Conservation (phyloP, 139 green algal species). For the Spirogloea muscicola region DNA sequence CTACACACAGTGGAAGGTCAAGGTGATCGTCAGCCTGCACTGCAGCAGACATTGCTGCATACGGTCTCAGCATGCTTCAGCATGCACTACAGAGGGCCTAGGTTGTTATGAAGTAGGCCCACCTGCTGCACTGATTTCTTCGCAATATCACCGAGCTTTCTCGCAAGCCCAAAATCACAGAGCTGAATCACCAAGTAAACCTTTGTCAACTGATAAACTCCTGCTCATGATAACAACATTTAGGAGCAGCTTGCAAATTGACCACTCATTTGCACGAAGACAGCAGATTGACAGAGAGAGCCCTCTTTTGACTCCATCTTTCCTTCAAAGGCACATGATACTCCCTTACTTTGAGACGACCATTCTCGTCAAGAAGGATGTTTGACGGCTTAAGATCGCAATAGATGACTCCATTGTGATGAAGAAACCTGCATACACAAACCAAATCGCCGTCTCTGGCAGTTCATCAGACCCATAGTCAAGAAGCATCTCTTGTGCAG, state of each 20-base stretch:
- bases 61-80: no score
- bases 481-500: background rate
- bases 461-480: no score
- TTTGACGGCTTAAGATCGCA: slow-evolving; percentile 93
- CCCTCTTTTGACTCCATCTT: background rate
- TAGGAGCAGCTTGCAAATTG: no score
- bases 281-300: background rate
- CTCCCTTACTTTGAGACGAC: slow-evolving; percentile 65
- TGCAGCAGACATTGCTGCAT: no score
- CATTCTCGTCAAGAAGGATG: slow-evolving; percentile 91
- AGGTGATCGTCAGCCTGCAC: no score
- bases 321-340: background rate
- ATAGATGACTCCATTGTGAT: slow-evolving; percentile 77
- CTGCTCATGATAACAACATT: no score
- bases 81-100: no score
- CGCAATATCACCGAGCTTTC: slow-evolving; percentile 71
- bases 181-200: no score
- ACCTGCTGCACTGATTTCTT: slow-evolving; percentile 60
- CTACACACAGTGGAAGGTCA: slow-evolving; percentile 39
- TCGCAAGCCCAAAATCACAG: slow-evolving; percentile 84
- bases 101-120: background rate
- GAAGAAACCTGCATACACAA: slow-evolving; percentile 62
- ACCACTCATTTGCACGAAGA: background rate
- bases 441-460: background rate
- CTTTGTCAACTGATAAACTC: no score